A percentile compares a stretch with the other conserved stretches of the same genome.
Conservation (phyloP, 176 grass and related monocot species). For the Poa pratensis region DNA sequence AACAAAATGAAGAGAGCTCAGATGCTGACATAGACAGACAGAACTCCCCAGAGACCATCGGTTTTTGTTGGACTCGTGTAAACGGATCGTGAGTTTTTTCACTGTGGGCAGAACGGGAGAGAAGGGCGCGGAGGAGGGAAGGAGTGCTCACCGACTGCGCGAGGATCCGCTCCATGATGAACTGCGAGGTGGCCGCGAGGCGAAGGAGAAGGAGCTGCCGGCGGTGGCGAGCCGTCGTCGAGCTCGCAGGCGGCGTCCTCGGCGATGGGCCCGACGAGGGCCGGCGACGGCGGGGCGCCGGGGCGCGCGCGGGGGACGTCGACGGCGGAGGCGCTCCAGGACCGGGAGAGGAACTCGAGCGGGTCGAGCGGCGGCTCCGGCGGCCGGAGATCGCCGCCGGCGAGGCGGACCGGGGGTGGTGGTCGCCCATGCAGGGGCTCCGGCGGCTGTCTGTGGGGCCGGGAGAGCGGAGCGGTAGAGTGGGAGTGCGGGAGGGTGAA, state of each 20-base stretch:
- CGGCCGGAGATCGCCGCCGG: conserved; percentile 51
- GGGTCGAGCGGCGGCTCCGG: conserved; percentile 71
- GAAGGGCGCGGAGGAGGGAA: not conserved
- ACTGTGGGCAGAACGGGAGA: not conserved
- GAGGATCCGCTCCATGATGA: conserved; percentile 99
- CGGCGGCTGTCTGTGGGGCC: conserved; percentile 5
- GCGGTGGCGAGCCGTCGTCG: conserved; percentile 53
- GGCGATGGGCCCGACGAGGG: conserved; percentile 51
- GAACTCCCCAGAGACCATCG: not conserved
- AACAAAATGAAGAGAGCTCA: not conserved
- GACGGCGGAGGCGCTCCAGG: conserved; percentile 80
- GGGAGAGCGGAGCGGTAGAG: not conserved
- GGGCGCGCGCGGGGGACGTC: conserved; percentile 48
- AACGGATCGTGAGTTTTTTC: conserved; percentile 4
- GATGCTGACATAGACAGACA: conserved; percentile 11
- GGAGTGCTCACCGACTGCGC: conserved; percentile 72
- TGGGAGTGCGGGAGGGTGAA: not conserved
- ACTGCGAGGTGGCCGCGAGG: conserved; percentile 92
- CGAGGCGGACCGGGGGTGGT: conserved; percentile 24
- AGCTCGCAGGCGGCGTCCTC: conserved; percentile 75
- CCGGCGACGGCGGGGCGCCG: conserved; percentile 31
- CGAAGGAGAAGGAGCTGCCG: conserved; percentile 95
- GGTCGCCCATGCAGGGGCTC: conserved; percentile 47
- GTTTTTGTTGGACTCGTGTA: not conserved
- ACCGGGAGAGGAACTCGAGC: conserved; percentile 89